Evolutionary conservation across 305 asterid genomes (phyloP).

Genomic region (Fraxinus platypoda): DNA sequence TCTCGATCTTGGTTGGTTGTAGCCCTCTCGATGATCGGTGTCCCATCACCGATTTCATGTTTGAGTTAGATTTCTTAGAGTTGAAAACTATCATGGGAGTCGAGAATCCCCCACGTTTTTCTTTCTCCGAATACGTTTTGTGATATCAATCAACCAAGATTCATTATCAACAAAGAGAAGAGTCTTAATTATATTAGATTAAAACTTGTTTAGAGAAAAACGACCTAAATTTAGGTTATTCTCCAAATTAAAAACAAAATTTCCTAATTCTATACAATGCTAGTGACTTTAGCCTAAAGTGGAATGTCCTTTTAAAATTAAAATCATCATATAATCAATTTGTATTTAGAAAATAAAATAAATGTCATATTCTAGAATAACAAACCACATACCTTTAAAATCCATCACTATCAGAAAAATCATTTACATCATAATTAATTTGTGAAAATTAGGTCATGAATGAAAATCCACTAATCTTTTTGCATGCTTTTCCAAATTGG

Average conservation of each 20-base stretch:
- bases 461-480: conserved; percentile 20
- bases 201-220: background rate
- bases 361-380: conserved; percentile 20
- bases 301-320: conserved; percentile 28
- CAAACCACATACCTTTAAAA: background rate
- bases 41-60: background rate
- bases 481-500: conserved; percentile 8
- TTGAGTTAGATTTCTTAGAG: background rate
- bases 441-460: conserved; percentile 38
- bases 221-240: conserved; percentile 47
- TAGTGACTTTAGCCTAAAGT: conserved; percentile 37
- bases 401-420: conserved; percentile 11
- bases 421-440: conserved; percentile 19
- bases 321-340: conserved; percentile 23
- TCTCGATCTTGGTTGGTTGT: background rate
- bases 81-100: background rate
- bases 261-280: conserved; percentile 38
- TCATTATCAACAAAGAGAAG: background rate
- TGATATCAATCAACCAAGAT: background rate
- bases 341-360: background rate
- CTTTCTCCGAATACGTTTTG: background rate
- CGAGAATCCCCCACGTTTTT: background rate
- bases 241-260: background rate
- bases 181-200: background rate
- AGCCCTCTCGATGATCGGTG: background rate